Evolutionary conservation across 805 yeast species (phyloP), one percentile per base, ranked within the genome.

Genomic region (Sporopachydermia lactativora): DNA sequence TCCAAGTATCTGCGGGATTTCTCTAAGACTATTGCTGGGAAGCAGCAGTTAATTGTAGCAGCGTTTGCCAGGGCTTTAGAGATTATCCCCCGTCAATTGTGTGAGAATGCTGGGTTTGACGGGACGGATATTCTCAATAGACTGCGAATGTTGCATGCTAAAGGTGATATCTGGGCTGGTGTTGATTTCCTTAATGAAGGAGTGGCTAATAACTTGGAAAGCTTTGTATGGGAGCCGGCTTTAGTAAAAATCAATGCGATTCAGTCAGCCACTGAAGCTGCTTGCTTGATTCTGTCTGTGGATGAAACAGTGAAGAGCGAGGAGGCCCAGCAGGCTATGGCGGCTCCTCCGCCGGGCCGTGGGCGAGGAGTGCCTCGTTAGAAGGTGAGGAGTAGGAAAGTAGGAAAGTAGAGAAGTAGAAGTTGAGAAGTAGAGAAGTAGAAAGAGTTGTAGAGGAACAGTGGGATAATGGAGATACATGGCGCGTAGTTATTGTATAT

Each of bases 41-140:
- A 92, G 61, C 96, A 89, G 62, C 99, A 92, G 65, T 66, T 92
- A 46, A 78, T 92, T 44, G 81, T 92, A 43, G 78, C 79, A 43
- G 95, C 96, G 4, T 92, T 77, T 62, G 98, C 98, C 17, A 81
- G 81, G 50, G 95, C 97, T 1, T 68, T 92, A 43, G 99, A 92
- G 64, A 78, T 92, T 18, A 86, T 92, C 52, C 99, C 99, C 49
- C 79, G 97, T 59, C 97, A 92, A 58, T 70, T 92, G 48, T 89
- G 97, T 66, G 98, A 92, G 57, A 92, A 92, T 59, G 98, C 96
- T n/a, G 99, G 99, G 3, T 78, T 92, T 49, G 99, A 92, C 58
- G 94, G 95, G 15, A 84, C 94, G n/a, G 97, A 92, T 58, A 65
- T 92, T 45, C 73, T 92, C 51, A 92, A 92, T 60, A 75, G 81